phyloP scores from a whole-genome alignment of 768 basidiomycete genomes.

The Lentinula detonsa region DNA sequence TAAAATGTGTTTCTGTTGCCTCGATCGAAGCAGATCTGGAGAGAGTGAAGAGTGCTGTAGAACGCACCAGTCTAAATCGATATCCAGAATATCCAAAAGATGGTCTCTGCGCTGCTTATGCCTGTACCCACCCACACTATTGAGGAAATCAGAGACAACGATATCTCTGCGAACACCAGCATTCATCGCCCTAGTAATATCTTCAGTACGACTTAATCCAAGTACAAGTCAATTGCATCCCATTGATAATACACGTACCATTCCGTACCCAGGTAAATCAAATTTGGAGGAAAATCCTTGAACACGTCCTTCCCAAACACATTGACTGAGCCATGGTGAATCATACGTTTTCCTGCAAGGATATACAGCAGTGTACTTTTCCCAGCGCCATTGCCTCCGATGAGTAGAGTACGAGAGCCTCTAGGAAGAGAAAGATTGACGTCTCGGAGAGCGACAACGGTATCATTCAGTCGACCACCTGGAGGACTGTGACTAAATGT shows the following conservation, averaged over 20 bases:
- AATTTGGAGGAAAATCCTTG: constrained; percentile 1
- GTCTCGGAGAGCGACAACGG: constrained; percentile 41
- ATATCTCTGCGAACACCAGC: constrained; percentile 94
- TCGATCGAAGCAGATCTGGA: too few species aligned
- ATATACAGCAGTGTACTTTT: constrained; percentile 96
- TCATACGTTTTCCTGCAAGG: constrained; percentile 72
- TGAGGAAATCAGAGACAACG: constrained; percentile 87
- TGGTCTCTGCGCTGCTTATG: constrained; percentile 83
- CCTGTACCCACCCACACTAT: constrained; percentile 94
- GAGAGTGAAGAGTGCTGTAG: constrained; percentile 16
- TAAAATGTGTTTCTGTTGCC: too few species aligned
- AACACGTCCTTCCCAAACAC: constrained; percentile 5
- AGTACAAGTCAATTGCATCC: not conserved
- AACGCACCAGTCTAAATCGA: constrained; percentile 97
- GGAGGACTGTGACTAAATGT: constrained; percentile 4
- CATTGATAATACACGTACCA: constrained; percentile 46
- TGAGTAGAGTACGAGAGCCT: constrained; percentile 79
- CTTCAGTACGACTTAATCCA: not conserved
- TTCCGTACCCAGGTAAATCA: constrained; percentile 79
- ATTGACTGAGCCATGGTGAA: constrained; percentile 12
- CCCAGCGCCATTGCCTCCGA: constrained; percentile 92
- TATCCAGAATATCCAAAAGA: constrained; percentile 86
- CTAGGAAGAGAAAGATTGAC: constrained; percentile 61
- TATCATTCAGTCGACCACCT: not conserved
- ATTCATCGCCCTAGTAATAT: constrained; percentile 76